Evolutionary conservation across 1,284 basidiomycete species (phyloP), one percentile per base, ranked within the genome.

Genomic region (Schizophyllum commune): DNA sequence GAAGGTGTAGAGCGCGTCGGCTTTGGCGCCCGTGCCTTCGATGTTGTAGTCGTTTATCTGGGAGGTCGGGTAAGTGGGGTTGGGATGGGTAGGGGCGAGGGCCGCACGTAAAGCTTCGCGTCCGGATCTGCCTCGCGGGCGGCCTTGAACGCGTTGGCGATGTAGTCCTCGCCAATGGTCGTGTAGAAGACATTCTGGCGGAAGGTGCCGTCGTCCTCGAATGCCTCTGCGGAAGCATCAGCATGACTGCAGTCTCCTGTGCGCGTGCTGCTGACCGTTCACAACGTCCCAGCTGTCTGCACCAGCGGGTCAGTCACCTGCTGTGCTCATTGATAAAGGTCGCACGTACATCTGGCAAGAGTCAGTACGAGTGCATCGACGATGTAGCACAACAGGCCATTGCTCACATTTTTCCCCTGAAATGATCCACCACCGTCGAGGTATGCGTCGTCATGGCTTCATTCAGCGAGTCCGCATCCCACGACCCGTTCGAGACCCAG

Each of bases 1-100:
- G 61, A 85, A 78, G 67, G 77, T 79, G 61, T 77, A 68, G 72
- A 84, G 76, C 1, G 77, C 79, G 27, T 78, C 79, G 15, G 81
- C 74, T 68, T 86, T 85, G 22, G 79, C 73, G 51, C 81, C 79
- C 52, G 72, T 72, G 55, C 71, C 71, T 64, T 83, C 81, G 57
- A 83, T 76, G 69, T 82, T 84, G 73, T 81, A 86, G 66, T 85
- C 83, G 66, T 85, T 85, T 72, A 84, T 81, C 75, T 78, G 54
- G 8, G 39, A 33, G 21, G 7, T n/a, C 5, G 32, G 60, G n/a
- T 65, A 55, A 47, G 66, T 60, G 56, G 60, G 54, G 20, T 47
- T 60, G 58, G 2, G 20, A 47, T 13, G n/a, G 15, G 27, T 22
- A 33, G 27, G 34, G 27, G 15, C 20, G 21, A n/a, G 54, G 13